Conservation (phyloP, 768 basidiomycete species). For the Psilocybe cyanescens region DNA sequence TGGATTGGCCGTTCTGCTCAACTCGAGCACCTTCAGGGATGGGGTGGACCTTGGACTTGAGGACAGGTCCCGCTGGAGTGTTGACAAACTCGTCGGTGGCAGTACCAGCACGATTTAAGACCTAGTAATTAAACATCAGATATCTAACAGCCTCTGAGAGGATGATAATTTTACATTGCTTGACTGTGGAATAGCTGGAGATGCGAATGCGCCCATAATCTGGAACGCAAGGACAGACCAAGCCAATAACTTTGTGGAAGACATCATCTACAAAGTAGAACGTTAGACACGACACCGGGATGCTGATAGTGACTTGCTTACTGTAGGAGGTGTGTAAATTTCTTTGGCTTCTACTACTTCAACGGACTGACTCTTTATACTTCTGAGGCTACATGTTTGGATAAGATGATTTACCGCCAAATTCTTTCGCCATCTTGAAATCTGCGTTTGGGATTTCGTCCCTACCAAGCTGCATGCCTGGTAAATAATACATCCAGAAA, state of each 20-base stretch:
- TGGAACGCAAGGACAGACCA: background rate
- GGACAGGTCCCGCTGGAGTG: background rate
- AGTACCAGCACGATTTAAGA: background rate
- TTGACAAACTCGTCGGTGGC: background rate
- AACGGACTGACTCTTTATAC: background rate
- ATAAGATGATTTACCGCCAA: background rate
- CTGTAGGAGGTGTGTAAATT: background rate
- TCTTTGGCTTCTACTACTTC: background rate
- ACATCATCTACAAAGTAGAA: background rate
- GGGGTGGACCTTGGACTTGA: background rate
- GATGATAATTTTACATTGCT: background rate
- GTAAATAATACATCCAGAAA: no score
- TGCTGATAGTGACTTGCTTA: background rate
- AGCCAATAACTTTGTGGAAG: background rate
- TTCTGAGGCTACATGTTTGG: background rate
- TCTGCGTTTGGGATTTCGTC: background rate
- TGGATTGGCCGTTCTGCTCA: background rate
- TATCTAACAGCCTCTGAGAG: background rate
- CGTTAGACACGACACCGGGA: background rate
- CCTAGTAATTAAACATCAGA: background rate
- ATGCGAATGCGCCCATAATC: background rate
- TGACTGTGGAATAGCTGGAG: background rate
- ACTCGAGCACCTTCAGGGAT: background rate
- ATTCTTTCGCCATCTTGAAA: background rate
- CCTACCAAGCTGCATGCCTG: no score